Conservation (phyloP, 2,329 filamentous ascomycete genomes). For the Fusarium albosuccineum region DNA sequence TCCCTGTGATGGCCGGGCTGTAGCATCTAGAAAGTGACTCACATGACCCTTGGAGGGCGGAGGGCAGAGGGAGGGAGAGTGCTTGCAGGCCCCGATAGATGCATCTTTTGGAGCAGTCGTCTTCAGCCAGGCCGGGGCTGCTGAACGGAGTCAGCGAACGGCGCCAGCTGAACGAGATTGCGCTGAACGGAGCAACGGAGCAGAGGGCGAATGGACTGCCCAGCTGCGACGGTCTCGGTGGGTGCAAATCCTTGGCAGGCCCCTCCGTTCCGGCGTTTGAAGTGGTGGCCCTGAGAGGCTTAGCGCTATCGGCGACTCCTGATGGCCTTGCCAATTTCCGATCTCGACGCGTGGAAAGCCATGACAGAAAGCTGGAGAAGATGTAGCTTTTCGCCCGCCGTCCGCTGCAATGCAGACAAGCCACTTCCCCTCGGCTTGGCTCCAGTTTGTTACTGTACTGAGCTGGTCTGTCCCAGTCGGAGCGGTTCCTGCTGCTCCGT, state of each 20-base stretch:
- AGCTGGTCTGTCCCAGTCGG: not conserved
- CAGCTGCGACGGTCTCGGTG: too few relatives aligned
- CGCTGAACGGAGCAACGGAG: not conserved
- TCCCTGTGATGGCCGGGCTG: not conserved
- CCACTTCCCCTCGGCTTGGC: not conserved
- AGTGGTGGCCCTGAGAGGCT: slow-evolving; percentile 17
- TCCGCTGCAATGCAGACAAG: not conserved
- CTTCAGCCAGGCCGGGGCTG: not conserved
- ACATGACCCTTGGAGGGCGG: slow-evolving; percentile 6
- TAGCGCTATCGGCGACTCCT: slow-evolving; percentile 43
- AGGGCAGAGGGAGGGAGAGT: too few relatives aligned
- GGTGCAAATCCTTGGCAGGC: not conserved
- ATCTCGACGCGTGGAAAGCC: slow-evolving; percentile 28
- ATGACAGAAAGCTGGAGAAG: too few relatives aligned
- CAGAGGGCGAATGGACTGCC: not conserved
- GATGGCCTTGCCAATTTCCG: slow-evolving; percentile 47
- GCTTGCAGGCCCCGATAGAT: slow-evolving; percentile 3
- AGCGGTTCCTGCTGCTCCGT: slow-evolving; percentile 9
- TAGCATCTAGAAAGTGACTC: slow-evolving; percentile 4
- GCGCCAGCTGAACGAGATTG: slow-evolving; percentile 6
- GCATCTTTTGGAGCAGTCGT: slow-evolving; percentile 12
- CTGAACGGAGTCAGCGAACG: slow-evolving; percentile 27
- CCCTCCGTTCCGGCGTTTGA: slow-evolving; percentile 37
- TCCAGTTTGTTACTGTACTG: slow-evolving; percentile 32
- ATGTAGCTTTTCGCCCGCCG: too few relatives aligned